Conservation (phyloP, 345 rosid species). For the Salix koriyanagi region DNA sequence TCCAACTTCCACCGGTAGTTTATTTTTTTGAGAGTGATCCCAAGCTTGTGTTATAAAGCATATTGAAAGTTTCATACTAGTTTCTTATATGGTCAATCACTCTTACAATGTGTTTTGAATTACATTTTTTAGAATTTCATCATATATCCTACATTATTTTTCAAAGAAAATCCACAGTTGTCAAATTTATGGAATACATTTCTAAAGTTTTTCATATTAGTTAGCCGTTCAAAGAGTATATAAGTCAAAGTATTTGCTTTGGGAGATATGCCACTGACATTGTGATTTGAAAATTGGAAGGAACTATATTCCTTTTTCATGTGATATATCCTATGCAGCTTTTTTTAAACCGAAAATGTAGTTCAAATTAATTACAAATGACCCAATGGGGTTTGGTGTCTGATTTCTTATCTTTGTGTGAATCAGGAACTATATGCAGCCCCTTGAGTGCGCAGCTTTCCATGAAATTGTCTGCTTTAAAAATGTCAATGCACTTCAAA, state of each 20-base stretch:
- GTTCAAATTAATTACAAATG: background rate
- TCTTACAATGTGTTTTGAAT: no score
- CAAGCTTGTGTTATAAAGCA: background rate
- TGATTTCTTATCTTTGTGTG: slow-evolving; percentile 11
- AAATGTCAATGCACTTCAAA: slow-evolving; percentile 61
- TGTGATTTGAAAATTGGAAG: background rate
- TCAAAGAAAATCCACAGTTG: no score
- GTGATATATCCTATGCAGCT: background rate
- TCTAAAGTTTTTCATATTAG: no score
- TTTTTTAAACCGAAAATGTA: background rate
- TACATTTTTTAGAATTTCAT: no score
- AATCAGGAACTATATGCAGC: slow-evolving; percentile 69
- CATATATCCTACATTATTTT: no score
- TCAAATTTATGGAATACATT: no score
- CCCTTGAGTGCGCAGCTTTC: slow-evolving; percentile 61
- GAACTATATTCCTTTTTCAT: background rate
- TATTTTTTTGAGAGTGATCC: background rate
- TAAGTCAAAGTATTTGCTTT: no score
- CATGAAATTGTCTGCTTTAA: slow-evolving; percentile 82
- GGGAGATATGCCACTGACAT: no score
- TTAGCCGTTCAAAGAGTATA: no score
- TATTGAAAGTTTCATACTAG: background rate
- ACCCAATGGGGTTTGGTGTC: background rate
- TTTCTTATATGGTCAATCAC: background rate
- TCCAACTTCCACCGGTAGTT: background rate